phyloP scores from a whole-genome alignment of 371 early-diverging fungal genomes.

The Syncephalastrum monosporum region DNA sequence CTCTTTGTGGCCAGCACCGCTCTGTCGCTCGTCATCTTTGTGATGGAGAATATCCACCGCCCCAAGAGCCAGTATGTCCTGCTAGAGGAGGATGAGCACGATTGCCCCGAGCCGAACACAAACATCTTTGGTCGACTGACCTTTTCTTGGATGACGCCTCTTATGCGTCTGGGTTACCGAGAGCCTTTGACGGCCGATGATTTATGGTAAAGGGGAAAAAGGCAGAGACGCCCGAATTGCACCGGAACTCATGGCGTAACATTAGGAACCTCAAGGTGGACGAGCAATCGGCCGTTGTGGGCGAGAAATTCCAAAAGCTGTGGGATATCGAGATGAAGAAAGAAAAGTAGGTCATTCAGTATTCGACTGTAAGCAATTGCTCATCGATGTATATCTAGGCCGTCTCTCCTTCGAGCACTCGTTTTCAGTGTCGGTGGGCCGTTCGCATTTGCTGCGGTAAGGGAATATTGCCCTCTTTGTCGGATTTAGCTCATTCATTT shows the following conservation, averaged over 20 bases:
- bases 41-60: conserved; percentile 59
- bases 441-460: conserved; percentile 66
- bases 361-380: neutral
- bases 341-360: conserved; percentile 37
- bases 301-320: conserved; percentile 60
- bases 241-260: neutral
- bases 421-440: conserved; percentile 65
- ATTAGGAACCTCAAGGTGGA: conserved; percentile 56
- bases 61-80: conserved; percentile 61
- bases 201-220: conserved; percentile 56
- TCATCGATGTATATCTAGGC: conserved; percentile 29
- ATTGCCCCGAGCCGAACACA: conserved; percentile 77
- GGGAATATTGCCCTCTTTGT: neutral
- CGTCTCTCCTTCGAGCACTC: conserved; percentile 72
- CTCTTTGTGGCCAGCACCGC: conserved; percentile 34
- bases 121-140: conserved; percentile 83
- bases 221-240: neutral
- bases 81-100: conserved; percentile 52
- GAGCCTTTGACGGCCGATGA: conserved; percentile 80
- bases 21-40: conserved; percentile 55
- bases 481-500: neutral
- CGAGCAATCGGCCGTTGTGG: conserved; percentile 67
- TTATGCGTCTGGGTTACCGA: conserved; percentile 81
- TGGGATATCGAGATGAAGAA: conserved; percentile 72
- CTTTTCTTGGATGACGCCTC: conserved; percentile 90